Base-by-base conservation (phyloP, 2,329 filamentous ascomycete genomes). In the Phialophora verrucosa region DNA sequence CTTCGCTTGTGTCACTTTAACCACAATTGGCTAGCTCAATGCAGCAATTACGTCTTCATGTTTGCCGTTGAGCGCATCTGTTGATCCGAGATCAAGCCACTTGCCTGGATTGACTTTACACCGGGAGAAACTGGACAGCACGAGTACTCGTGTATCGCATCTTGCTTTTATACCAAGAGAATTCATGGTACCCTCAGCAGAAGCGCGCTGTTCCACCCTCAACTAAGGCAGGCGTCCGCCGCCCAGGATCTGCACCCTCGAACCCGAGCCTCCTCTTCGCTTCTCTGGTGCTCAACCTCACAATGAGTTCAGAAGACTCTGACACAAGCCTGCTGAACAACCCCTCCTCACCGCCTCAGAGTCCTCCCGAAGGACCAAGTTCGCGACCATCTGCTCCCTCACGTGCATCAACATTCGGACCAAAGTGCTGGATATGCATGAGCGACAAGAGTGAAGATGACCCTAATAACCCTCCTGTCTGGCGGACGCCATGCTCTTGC, bases 401-500 rank as follows among this genome's bases (percentile, higher is more conserved):
- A 12, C 69, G 71, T 29, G 59, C 73, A 27, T 81, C 82, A 32
- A 80, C 80, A 4, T 63, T 65, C 23, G 69, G 66, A 12, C 77
- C 79, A 66, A 88, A 84, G 75, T 90, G 88, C 75, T 90, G 88
- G 88, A 90, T 90, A 69, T 90, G 88, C 76, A 89, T 90, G 76
- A 84, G 83, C 57, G 87, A 89, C 67, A 84, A 88, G 71, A 87
- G 83, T 6, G 88, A 90, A 73, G 87, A 90, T 64, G 81, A 81
- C n/a, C 84, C 85, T 8, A 82, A 83, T 12, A 85, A 85, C 29
- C 83, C 83, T 1, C 68, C 71, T 5, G 83, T 84, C 71, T 99
- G 95, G 94, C 88, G 92, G 53, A 91, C 90, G 62, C 93, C 95
- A 1, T 99, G 95, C 76, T 90, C 90, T 0, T 99, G 95, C 79